Evolutionary conservation across 176 grass and related monocot species (phyloP), one percentile per base, ranked within the genome.

Genomic region (Raddia distichophylla): DNA sequence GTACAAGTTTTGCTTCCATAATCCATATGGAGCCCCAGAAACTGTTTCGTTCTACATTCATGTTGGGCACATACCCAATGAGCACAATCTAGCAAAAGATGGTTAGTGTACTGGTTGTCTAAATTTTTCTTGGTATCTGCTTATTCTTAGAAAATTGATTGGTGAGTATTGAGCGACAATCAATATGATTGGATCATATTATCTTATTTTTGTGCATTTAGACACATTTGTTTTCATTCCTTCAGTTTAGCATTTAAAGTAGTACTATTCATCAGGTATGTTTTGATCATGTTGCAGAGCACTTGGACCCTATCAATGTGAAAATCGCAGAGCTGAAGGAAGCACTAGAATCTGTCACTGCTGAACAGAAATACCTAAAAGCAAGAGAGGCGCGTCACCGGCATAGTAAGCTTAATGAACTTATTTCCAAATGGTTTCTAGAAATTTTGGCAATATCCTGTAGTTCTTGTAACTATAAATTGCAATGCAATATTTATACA

Each of bases 11-110:
- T 99, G 96, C 77, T 99, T 99, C 82, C 91, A 95, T 75, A 99
- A 99, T 87, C 86, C 92, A 43, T 90, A 95, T 64, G 91, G 93
- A 51, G 82, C 93, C 56, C 96, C 96, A 55, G 96, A 99, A 85
- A 99, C 96, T 12, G 90, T 99, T 77, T 99, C 96, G 46, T 99
- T 99, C 78, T 95, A 99, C 84, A 95, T 99, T 75, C 96, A 99
- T 79, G 93, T 99, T 34, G 96, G 96, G 15, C 96, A 99, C 88
- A 99, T 99, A 76, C 96, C 96, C 44, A 95, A 95, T 55, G 96
- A 99, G 82, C 96, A 99, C 61, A 86, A 95, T 82, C 75, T 99
- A 18, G 96, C 96, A 0, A 99, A 99, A 85, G 96, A 99, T 88
- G 96, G 96, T 98, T 83, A 84, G 86, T 83, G 50, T 59, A 76